These are phyloP conservation scores for Cryphonectria parasitica DNA, from an alignment of 2,329 filamentous ascomycete genomes.

Conservation along the genomic window DNA sequence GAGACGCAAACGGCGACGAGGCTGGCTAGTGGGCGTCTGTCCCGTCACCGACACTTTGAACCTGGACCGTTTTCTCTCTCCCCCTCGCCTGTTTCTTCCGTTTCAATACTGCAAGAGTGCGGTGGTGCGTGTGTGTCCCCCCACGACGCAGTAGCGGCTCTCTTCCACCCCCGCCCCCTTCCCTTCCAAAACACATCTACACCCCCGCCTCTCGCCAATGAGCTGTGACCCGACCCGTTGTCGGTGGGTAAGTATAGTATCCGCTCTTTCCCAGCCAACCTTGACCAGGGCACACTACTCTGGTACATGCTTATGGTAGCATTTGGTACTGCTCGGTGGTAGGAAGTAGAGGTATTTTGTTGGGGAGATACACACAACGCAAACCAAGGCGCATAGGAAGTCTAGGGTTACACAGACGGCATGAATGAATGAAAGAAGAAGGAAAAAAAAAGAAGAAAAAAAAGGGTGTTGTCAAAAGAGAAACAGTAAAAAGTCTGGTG, in stretches of 20 bases:
- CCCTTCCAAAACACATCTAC: neutral
- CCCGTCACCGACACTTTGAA: conserved; percentile 12
- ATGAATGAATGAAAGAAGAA: neutral
- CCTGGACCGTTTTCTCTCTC: neutral
- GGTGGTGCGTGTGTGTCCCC: neutral
- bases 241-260: neutral
- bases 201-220: neutral
- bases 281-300: neutral
- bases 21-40: neutral
- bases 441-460: neutral
- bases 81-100: neutral
- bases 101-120: neutral
- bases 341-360: neutral
- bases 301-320: too few relatives aligned
- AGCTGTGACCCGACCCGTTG: conserved; percentile 1
- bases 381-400: neutral
- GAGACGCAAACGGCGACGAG: neutral
- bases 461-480: neutral
- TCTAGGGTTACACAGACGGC: neutral
- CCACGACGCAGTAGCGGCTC: conserved; percentile 1
- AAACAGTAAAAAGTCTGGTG: neutral
- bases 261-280: neutral
- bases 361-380: neutral
- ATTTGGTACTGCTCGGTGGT: neutral
- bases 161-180: too few relatives aligned